Percentiles rank a stretch among this genome's conserved stretches.
phyloP scores from a whole-genome alignment of 2,329 filamentous ascomycete genomes.

The Pseudocercospora crystallina region DNA sequence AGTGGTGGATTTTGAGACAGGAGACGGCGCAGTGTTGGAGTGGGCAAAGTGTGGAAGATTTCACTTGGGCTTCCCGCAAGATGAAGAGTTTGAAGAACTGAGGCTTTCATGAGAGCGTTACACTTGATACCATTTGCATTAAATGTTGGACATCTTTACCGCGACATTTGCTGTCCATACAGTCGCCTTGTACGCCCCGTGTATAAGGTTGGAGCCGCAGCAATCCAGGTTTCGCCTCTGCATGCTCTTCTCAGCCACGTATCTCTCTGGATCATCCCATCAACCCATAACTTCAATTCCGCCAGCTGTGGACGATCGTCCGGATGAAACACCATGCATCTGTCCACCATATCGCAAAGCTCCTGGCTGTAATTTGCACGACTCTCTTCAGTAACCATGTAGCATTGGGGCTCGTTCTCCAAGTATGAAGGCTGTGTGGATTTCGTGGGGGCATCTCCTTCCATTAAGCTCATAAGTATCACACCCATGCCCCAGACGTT shows the following conservation, averaged over 20 bases:
- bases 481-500: constrained; percentile 21
- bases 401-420: too few relatives aligned
- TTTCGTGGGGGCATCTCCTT: neutral
- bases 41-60: constrained; percentile 45
- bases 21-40: constrained; percentile 34
- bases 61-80: constrained; percentile 45
- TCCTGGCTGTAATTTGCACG: neutral
- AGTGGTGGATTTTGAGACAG: constrained; percentile 40
- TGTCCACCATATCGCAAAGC: constrained; percentile 9
- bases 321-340: constrained; percentile 8
- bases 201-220: neutral
- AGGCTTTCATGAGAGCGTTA: constrained; percentile 7
- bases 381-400: too few relatives aligned
- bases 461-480: constrained; percentile 8
- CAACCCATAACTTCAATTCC: neutral
- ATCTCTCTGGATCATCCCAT: neutral
- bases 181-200: too few relatives aligned
- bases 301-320: constrained; percentile 7
- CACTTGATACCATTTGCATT: too few relatives aligned
- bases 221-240: neutral
- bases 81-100: constrained; percentile 42
- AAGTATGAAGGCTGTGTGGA: constrained; percentile 4
- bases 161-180: neutral
- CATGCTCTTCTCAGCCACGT: constrained; percentile 5
- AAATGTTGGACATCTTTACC: neutral